Base-by-base conservation (phyloP, 1,139 yeast genomes). In the Blastobotrys raffinosifermentans region DNA sequence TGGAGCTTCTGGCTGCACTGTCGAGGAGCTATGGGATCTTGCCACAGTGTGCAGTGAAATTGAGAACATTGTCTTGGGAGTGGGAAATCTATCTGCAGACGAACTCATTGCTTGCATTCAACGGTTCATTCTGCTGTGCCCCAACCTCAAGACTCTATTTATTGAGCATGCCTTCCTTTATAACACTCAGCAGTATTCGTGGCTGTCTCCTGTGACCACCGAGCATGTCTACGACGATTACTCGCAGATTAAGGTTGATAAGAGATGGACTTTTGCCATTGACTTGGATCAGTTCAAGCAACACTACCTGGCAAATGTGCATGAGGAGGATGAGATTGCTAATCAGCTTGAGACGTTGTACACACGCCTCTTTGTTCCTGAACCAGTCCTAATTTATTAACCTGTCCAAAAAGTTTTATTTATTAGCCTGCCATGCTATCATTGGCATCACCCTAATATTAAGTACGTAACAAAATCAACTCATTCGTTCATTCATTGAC, bases 211-310 rank as follows among this genome's bases (percentile, higher is more conserved):
- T 4, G 13, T 30, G 16, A 3, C 19, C 17, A 15, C 25, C 3
- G 32, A 30, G 5, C 16, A 27, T 17, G 37, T 40, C 13, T 29
- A 25, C 31, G 43, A 40, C 18, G 40, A 29, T 9, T 33, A 36
- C 21, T 36, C 40, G 9, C 25, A 32, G 10, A 32, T 40, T 26
- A 30, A 36, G 9, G 43, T 40, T 21, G 38, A 30, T 13, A 19
- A 20, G 10, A 14, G 32, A 15, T 39, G 42, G 35, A 26, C 38
- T 11, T 37, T 18, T 26, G 7, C 18, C 7, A 31, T 40, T n/a
- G 43, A 40, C 26, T 21, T 37, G 17, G 40, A 30, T 9, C 21
- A 19, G 27, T 40, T 40, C 31, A 15, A 26, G 16, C 22, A 27
- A 19, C 4, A 21, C n/a, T n/a, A n/a, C n/a, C n/a, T n/a, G n/a